Conservation (phyloP, 2,329 filamentous ascomycete species). For the Aspergillus carbonarius region DNA sequence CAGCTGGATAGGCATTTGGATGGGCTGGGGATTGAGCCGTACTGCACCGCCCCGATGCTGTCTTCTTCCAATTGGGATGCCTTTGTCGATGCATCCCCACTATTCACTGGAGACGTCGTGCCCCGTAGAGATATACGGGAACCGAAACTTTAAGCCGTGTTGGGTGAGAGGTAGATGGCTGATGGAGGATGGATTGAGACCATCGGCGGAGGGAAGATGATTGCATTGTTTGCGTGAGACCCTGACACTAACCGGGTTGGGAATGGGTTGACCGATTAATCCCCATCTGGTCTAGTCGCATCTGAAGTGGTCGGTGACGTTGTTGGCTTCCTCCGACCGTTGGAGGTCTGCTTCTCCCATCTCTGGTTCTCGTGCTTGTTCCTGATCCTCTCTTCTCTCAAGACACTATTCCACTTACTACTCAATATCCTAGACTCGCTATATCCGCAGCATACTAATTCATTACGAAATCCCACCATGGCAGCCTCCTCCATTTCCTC, state of each 20-base stretch:
- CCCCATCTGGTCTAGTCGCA: neutral
- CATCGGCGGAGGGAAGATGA: neutral
- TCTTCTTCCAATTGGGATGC: neutral
- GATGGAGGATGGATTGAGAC: neutral
- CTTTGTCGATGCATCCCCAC: neutral
- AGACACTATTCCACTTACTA: neutral
- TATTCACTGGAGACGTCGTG: neutral
- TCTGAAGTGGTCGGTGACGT: neutral
- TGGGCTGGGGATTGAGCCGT: conserved; percentile 3
- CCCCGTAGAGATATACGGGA: neutral
- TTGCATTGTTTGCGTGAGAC: neutral
- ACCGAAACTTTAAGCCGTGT: neutral
- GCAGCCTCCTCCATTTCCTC: conserved; percentile 22
- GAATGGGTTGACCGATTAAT: neutral
- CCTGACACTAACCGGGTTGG: neutral
- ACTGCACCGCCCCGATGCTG: conserved; percentile 8
- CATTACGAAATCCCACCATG: conserved; percentile 10
- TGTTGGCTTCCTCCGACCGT: neutral
- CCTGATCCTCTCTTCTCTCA: neutral
- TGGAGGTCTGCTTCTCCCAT: neutral
- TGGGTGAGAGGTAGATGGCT: neutral
- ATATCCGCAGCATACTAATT: neutral
- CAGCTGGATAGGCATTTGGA: conserved; percentile 1
- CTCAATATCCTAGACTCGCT: neutral
- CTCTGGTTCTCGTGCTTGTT: neutral